Conservation (phyloP, 495 filamentous ascomycete species). For the Neurospora sp. region DNA sequence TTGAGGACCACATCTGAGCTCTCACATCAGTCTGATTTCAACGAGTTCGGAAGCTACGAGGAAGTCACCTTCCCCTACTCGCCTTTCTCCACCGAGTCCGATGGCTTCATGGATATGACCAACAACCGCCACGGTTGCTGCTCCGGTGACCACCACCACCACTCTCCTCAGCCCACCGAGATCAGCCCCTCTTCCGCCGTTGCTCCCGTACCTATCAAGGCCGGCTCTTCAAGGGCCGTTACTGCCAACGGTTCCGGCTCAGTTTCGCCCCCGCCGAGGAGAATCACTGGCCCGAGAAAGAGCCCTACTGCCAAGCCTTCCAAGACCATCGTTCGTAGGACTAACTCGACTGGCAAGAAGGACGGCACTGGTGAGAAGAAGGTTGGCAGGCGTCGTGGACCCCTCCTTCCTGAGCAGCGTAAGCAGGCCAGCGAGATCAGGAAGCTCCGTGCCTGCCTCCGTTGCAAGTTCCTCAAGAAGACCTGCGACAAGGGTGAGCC, state of each 20-base stretch:
- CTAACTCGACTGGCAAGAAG: constrained; percentile 60
- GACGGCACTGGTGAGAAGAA: constrained; percentile 68
- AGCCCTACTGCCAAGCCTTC: constrained; percentile 70
- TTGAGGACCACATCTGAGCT: constrained; percentile 76
- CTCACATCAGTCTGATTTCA: constrained; percentile 55
- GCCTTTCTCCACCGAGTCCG: constrained; percentile 54
- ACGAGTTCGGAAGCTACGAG: constrained; percentile 69
- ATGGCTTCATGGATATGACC: constrained; percentile 42
- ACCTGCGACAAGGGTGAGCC: constrained; percentile 94
- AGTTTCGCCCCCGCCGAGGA: constrained; percentile 50
- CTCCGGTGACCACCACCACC: constrained; percentile 37
- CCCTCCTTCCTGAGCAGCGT: constrained; percentile 82
- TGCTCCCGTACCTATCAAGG: constrained; percentile 62
- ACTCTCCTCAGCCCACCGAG: constrained; percentile 30
- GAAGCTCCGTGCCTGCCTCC: constrained; percentile 80
- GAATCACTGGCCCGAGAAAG: constrained; percentile 58
- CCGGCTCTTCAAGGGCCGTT: constrained; percentile 41
- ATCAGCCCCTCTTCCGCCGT: constrained; percentile 57
- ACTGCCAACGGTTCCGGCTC: constrained; percentile 51
- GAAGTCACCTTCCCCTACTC: constrained; percentile 67
- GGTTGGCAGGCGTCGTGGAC: constrained; percentile 75
- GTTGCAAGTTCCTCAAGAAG: constrained; percentile 98
- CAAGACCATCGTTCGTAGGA: constrained; percentile 69
- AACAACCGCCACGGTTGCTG: constrained; percentile 39
- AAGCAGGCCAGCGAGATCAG: constrained; percentile 91